Base-by-base conservation (phyloP, 208 protist species). In the Porcisia hertigi region DNA sequence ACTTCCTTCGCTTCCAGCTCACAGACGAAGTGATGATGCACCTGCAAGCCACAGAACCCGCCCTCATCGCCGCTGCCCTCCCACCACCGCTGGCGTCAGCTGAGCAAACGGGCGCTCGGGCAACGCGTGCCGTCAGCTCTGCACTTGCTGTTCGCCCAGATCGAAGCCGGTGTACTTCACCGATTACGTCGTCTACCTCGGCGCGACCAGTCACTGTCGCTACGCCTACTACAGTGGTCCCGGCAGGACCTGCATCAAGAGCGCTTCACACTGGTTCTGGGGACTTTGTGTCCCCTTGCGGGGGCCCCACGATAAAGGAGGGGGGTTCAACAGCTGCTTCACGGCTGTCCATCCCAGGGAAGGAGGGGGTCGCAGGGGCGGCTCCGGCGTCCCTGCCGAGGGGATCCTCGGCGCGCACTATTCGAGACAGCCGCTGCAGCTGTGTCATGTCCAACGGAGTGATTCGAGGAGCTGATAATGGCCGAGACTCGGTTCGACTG, bases 1-100 rank as follows among this genome's bases (percentile, higher is more conserved):
- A 90, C 43, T 92, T 90, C 71, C 80, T 94, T 39, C 82, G 84
- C 49, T 75, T 88, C 36, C 88, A 89, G n/a, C 75, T 80, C 16
- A 85, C 85, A 25, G 74, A 73, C 16, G 60, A 88, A 16, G 86
- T 88, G 11, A 69, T 85, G 71, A 70, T 41, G 74, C 76, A 64
- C 53, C 63, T 90, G 36, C 76, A 76, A 59, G 66, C 58, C 11
- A 71, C 64, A 2, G 64, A 84, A 52, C 30, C 73, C 18, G 59
- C 80, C 25, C 39, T 66, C 45, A 79, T 76, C 70, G 74, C 69
- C 23, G 64, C 75, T 11, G 77, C 72, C 2, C 39, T 76, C 2
- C 69, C 66, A 2, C 70, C 71, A 6, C 0, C 80, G 16, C 53
- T 20, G 34, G 49, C 59, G 25, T 18, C 69, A 3, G 49, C 57